These are phyloP conservation scores for Passiflora organensis DNA, from an alignment of 345 rosid species.

Conservation along the genomic window DNA sequence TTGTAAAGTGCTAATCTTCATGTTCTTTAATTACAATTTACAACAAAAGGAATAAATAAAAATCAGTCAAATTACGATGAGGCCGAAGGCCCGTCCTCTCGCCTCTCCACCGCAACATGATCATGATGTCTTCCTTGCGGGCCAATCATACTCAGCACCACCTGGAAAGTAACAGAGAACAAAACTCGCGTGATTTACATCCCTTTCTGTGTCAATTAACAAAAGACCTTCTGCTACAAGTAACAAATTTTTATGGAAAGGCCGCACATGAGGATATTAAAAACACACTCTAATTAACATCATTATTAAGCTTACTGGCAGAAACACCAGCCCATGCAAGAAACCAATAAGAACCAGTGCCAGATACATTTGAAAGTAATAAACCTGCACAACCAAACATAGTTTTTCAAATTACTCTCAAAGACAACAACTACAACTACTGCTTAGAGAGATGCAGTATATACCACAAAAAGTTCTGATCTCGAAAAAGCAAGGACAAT, in stretches of 20 bases:
- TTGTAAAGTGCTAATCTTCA: no score
- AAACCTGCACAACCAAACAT: conserved; percentile 64
- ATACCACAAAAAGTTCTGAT: conserved; percentile 90
- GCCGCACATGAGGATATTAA: neutral
- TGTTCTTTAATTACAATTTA: no score
- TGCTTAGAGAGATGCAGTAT: conserved; percentile 17
- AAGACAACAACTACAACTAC: neutral
- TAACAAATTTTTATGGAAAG: neutral
- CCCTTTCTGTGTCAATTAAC: no score
- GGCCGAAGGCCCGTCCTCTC: conserved; percentile 29
- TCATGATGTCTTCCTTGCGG: conserved; percentile 61
- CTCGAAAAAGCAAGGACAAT: conserved; percentile 79
- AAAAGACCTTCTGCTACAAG: no score
- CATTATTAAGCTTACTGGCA: conserved; percentile 96
- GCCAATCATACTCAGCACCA: conserved; percentile 69
- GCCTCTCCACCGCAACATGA: conserved; percentile 17
- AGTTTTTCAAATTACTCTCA: no score
- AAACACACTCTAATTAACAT: conserved; percentile 7
- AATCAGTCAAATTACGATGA: conserved; percentile 24
- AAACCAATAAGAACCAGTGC: conserved; percentile 83
- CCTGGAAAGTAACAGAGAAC: conserved; percentile 43
- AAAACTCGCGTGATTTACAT: neutral
- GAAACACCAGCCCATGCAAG: conserved; percentile 85
- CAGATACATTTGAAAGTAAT: conserved; percentile 91
- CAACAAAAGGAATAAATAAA: neutral